Base-by-base conservation (phyloP, 2,329 filamentous ascomycete species). In the Clonostachys rhizophaga region DNA sequence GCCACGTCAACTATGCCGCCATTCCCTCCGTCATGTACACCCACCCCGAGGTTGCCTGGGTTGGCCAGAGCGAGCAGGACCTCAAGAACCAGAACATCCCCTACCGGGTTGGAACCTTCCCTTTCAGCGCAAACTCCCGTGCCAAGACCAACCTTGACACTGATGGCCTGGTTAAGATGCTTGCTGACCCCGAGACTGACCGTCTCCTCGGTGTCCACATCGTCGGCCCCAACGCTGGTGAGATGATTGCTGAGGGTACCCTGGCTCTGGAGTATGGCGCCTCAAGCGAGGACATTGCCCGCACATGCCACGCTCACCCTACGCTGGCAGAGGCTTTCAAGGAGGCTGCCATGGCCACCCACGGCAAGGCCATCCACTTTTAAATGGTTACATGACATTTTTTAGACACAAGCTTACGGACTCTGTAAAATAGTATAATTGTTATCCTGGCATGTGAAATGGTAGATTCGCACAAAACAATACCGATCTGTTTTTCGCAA, bases 21-120 rank as follows among this genome's bases (percentile, higher is more conserved):
- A 99, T 99, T 65, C 94, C 94, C 55, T 94, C 89, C 34, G 94
- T 99, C 74, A 99, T 99, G 94, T 99, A 99, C 82, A 97, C 94
- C 11, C 87, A 96, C 75, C 94, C 94, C 34, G 94, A 99, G 71
- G 94, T 97, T 55, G 91, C 94, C 35, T 99, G 94, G 94, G 94
- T 99, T 42, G 94, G 94, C 49, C 91, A 96, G 78, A 96, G 86
- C 68, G 94, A 99, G 78, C 87, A 92, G 66, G 94, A 99, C 58
- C 79, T 99, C 55, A 96, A 97, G 81, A 83, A 84, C 55, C 80
- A 86, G 53, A 90, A 89, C 54, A 83, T 95, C 62, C 90, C 94
- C 64, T 99, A 96, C 84, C 89, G 89, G 62, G 77, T 91, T 63
- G 94, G 94, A 67, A 87, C 81, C 44, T 99, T 99, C 83, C 94